phyloP scores from a whole-genome alignment of 2,329 filamentous ascomycete species.

The Neonectria magnoliae region DNA sequence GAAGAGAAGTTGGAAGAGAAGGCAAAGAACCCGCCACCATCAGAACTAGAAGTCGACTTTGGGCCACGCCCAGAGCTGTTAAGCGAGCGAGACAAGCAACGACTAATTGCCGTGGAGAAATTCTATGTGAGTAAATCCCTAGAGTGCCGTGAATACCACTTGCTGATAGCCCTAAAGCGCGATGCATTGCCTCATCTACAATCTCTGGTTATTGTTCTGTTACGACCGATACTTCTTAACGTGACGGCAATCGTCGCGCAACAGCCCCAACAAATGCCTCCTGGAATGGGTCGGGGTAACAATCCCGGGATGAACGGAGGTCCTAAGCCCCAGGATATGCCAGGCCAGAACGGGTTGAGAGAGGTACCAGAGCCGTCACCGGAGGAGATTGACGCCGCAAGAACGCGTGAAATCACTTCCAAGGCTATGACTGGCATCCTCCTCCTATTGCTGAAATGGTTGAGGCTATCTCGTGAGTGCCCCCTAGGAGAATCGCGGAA shows the following conservation, averaged over 20 bases:
- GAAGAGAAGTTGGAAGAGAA: slow-evolving; percentile 47
- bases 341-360: slow-evolving; percentile 45
- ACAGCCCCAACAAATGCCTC: slow-evolving; percentile 59
- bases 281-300: slow-evolving; percentile 52
- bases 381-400: slow-evolving; percentile 83
- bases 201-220: slow-evolving; percentile 89
- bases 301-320: slow-evolving; percentile 55
- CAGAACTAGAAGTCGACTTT: slow-evolving; percentile 48
- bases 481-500: background rate
- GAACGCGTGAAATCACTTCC: slow-evolving; percentile 85
- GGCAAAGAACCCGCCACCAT: slow-evolving; percentile 23
- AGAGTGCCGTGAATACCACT: background rate
- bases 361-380: slow-evolving; percentile 62
- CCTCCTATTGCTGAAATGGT: slow-evolving; percentile 92
- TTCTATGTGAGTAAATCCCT: slow-evolving; percentile 78
- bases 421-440: slow-evolving; percentile 94
- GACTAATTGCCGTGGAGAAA: slow-evolving; percentile 77
- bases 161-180: slow-evolving; percentile 58
- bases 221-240: slow-evolving; percentile 88
- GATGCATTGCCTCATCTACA: slow-evolving; percentile 86
- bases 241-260: slow-evolving; percentile 84
- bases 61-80: slow-evolving; percentile 61
- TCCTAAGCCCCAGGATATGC: slow-evolving; percentile 47
- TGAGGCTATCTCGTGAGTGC: slow-evolving; percentile 87
- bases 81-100: slow-evolving; percentile 66